A percentile compares a stretch with the other conserved stretches of the same genome.
Conservation (phyloP, 2,329 filamentous ascomycete species). For the Waltergamsia citrina region DNA sequence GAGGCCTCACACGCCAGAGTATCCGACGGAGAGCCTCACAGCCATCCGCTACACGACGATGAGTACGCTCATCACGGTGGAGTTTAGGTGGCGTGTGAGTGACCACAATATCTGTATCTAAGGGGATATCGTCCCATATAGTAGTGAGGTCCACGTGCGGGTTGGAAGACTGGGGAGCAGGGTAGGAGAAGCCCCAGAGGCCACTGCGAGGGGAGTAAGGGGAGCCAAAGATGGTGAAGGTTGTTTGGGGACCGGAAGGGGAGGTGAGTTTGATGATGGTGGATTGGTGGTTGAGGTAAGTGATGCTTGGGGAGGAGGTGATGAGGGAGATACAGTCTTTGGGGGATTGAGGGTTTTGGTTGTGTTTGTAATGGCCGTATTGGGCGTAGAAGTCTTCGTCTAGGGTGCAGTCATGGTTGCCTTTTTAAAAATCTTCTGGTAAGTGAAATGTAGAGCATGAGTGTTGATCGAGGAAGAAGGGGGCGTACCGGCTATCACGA, state of each 20-base stretch:
- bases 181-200: constrained; percentile 62
- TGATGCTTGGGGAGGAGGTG: constrained; percentile 42
- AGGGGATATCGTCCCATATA: constrained; percentile 54
- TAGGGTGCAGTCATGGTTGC: constrained; percentile 68
- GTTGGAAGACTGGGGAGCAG: constrained; percentile 12
- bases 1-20: constrained; percentile 52
- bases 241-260: constrained; percentile 43
- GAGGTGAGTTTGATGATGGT: constrained; percentile 43
- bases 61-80: constrained; percentile 43
- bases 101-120: constrained; percentile 54
- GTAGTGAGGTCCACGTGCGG: constrained; percentile 13
- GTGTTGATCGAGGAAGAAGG: neutral
- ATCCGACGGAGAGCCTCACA: constrained; percentile 49
- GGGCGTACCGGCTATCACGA: constrained; percentile 54
- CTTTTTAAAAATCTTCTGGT: too few relatives aligned
- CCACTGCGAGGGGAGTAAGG: constrained; percentile 50
- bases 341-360: constrained; percentile 42
- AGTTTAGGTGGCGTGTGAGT: constrained; percentile 59
- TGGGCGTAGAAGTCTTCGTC: constrained; percentile 52
- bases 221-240: constrained; percentile 61
- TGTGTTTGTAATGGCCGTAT: constrained; percentile 45
- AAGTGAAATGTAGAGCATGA: too few relatives aligned
- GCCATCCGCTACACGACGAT: constrained; percentile 37
- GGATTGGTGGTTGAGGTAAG: constrained; percentile 54
- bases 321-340: constrained; percentile 45